These are phyloP conservation scores for Diplocarpon mali DNA, from an alignment of 2,329 filamentous ascomycete species.

Conservation along the genomic window DNA sequence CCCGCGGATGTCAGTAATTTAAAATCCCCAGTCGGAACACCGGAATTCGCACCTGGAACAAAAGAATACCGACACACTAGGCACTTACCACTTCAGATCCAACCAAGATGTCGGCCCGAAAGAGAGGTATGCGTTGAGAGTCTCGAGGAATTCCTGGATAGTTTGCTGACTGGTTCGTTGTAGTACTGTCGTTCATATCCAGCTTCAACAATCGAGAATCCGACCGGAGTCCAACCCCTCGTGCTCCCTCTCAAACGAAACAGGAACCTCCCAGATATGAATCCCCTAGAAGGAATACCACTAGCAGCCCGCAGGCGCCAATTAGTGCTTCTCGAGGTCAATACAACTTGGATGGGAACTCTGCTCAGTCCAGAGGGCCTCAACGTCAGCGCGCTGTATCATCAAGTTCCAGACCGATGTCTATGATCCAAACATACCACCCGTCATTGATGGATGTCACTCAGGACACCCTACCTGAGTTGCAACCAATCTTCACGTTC, in stretches of 20 bases:
- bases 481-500: slow-evolving; percentile 87
- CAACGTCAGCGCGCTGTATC: slow-evolving; percentile 34
- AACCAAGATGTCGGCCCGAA: slow-evolving; percentile 26
- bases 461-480: slow-evolving; percentile 79
- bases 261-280: slow-evolving; percentile 15
- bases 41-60: slow-evolving; percentile 9
- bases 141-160: too few relatives aligned
- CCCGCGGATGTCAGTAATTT: slow-evolving; percentile 10
- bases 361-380: slow-evolving; percentile 26
- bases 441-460: slow-evolving; percentile 77
- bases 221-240: slow-evolving; percentile 26
- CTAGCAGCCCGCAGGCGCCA: slow-evolving; percentile 4
- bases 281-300: slow-evolving; percentile 31
- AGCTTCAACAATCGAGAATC: slow-evolving; percentile 40
- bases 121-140: slow-evolving; percentile 22
- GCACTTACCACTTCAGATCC: slow-evolving; percentile 8
- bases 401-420: slow-evolving; percentile 57
- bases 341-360: slow-evolving; percentile 14
- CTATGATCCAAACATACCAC: slow-evolving; percentile 77
- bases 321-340: slow-evolving; percentile 1
- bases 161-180: slow-evolving; percentile 4
- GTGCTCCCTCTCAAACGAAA: slow-evolving; percentile 18
- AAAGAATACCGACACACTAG: slow-evolving; percentile 9
- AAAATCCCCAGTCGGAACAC: slow-evolving; percentile 14
- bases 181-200: slow-evolving; percentile 85